Evolutionary conservation across 2,329 filamentous ascomycete species (phyloP), one percentile per base, ranked within the genome.

Genomic region (Pseudocercospora fuligena): DNA sequence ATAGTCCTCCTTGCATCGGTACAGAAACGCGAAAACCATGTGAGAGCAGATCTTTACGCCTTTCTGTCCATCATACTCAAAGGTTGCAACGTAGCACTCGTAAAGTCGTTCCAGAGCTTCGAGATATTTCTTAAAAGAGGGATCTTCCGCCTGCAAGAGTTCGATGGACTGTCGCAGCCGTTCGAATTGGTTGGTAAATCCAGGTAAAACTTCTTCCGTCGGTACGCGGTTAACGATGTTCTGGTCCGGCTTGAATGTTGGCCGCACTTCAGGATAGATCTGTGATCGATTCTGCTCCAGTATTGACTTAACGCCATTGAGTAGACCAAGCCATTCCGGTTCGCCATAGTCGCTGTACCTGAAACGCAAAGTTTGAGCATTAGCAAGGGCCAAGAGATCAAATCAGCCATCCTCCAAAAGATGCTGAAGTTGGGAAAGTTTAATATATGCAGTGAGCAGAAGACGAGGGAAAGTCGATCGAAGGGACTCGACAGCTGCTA

Each of bases 241-340:
- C 5, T 29, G 33, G 0, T 53, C 25, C 4, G 29, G 63, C 12
- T 57, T 29, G 23, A 40, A 56, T n/a, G 5, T 47, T 16, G 58
- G 59, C 21, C 14, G 25, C 3, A 63, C 16, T 14, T 60, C 46
- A 19, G 36, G 47, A 27, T 51, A 61, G 3, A 70, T 58, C 5
- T 58, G 31, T 11, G 27, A 25, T 23, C 8, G 56, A 31, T 67
- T 57, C 43, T 63, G 33, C 9, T 49, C 53, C 6, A 65, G 47
- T 16, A 70, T 63, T 8, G 69, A 68, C 47, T 66, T 69, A 46
- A 71, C 67, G 19, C 69, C 67, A 33, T 67, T 66, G 1, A 71
- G 60, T 5, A 70, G 51, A 3, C 65, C 61, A 11, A 71, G 33
- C 69, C 69, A 71, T 31, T 68, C 62, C 5, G 69, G 63, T 21